Percentiles rank a stretch among this genome's conserved stretches.
Conservation (phyloP, 2,329 filamentous ascomycete species). For the Colletotrichum limetticola region DNA sequence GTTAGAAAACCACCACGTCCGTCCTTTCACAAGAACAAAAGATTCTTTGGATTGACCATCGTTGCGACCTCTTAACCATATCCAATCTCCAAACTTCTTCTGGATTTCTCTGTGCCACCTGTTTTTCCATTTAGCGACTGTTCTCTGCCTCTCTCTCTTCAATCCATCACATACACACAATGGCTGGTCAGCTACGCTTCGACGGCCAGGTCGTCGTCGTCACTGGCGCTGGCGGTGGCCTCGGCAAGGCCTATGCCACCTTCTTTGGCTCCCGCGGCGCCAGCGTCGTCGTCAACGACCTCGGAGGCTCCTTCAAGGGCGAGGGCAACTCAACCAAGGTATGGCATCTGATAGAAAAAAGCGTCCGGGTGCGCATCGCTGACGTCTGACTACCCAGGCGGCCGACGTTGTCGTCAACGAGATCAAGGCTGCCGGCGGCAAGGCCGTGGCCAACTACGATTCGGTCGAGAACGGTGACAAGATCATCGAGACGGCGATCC, state of each 20-base stretch:
- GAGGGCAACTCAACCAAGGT: slow-evolving; percentile 91
- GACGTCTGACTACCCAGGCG: slow-evolving; percentile 61
- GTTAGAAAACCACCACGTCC: slow-evolving; percentile 22
- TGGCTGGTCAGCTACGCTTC: slow-evolving; percentile 78
- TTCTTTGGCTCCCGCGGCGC: slow-evolving; percentile 95
- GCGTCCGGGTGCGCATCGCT: slow-evolving; percentile 24
- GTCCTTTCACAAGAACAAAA: not conserved
- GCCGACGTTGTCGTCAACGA: slow-evolving; percentile 86
- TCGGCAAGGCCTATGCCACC: slow-evolving; percentile 84
- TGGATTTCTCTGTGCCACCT: not conserved
- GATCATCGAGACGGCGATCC: slow-evolving; percentile 91
- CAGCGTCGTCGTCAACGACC: slow-evolving; percentile 95
- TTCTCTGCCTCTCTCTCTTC: not conserved
- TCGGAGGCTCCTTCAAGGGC: slow-evolving; percentile 92
- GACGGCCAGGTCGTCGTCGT: slow-evolving; percentile 88
- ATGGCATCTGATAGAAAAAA: slow-evolving; percentile 32
- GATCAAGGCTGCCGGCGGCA: slow-evolving; percentile 89
- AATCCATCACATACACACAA: slow-evolving; percentile 54
- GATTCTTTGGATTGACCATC: not conserved
- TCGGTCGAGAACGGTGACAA: slow-evolving; percentile 91
- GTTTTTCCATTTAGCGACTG: slow-evolving; percentile 3
- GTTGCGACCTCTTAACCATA: not conserved
- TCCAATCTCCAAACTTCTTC: not conserved
- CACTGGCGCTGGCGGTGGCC: slow-evolving; percentile 82
- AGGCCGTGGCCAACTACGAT: slow-evolving; percentile 98